These are phyloP conservation scores for Triticum timopheevii DNA, from an alignment of 176 grass and related monocot genomes.

Conservation along the genomic window DNA sequence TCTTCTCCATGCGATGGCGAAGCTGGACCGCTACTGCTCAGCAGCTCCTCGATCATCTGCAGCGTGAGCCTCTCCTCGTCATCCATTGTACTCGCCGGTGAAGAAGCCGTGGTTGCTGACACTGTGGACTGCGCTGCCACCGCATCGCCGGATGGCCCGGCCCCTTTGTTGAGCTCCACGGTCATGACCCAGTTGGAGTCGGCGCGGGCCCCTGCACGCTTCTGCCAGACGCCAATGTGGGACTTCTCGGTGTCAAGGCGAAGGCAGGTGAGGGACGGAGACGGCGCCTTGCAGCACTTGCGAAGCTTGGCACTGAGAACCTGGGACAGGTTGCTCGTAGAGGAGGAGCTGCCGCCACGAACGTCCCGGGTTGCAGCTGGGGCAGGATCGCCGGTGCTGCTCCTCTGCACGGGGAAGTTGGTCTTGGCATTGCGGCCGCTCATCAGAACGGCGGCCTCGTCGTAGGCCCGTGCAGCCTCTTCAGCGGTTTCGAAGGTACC, in stretches of 20 bases:
- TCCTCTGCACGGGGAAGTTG: slow-evolving; percentile 84
- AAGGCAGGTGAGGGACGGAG: slow-evolving; percentile 92
- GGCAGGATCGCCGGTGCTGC: slow-evolving; percentile 30
- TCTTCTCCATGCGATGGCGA: slow-evolving; percentile 50
- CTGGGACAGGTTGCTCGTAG: slow-evolving; percentile 62
- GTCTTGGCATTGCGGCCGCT: slow-evolving; percentile 97
- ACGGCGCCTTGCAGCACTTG: slow-evolving; percentile 85
- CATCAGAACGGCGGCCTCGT: slow-evolving; percentile 96
- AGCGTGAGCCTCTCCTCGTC: slow-evolving; percentile 85
- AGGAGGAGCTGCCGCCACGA: slow-evolving; percentile 31
- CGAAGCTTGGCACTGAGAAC: slow-evolving; percentile 97
- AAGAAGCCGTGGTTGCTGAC: slow-evolving; percentile 40
- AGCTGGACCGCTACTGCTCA: slow-evolving; percentile 63
- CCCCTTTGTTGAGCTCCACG: slow-evolving; percentile 74
- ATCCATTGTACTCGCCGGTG: slow-evolving; percentile 43
- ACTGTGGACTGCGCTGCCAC: slow-evolving; percentile 24
- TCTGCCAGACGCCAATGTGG: slow-evolving; percentile 99
- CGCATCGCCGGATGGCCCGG: background rate
- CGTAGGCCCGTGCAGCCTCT: slow-evolving; percentile 91
- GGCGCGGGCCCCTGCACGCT: slow-evolving; percentile 81
- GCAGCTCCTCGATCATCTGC: slow-evolving; percentile 99
- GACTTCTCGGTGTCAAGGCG: slow-evolving; percentile 93
- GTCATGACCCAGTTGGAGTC: slow-evolving; percentile 99
- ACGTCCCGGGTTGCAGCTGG: slow-evolving; percentile 22
- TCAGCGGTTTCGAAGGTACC: slow-evolving; percentile 98